Evolutionary conservation across 495 filamentous ascomycete species (phyloP).

Genomic region (Cercophora sp.): DNA sequence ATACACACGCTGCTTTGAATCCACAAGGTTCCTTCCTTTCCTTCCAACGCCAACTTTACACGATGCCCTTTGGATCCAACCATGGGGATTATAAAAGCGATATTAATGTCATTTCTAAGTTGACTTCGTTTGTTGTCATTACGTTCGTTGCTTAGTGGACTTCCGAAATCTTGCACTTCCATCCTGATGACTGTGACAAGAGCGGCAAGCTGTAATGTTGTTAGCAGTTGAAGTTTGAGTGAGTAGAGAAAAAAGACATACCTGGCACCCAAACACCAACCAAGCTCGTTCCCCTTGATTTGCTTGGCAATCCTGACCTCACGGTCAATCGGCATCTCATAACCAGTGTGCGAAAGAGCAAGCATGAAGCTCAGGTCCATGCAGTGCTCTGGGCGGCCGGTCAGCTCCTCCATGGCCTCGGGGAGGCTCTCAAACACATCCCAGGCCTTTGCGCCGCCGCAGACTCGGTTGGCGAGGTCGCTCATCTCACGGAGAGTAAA

Average conservation of each 20-base stretch:
- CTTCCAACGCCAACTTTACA: no score
- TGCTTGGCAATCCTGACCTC: constrained; percentile 98
- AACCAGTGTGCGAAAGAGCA: constrained; percentile 86
- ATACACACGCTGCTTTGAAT: no score
- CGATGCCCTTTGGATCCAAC: no score
- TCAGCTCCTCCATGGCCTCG: constrained; percentile 69
- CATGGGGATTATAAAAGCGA: constrained; percentile 1
- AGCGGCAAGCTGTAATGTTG: constrained; percentile 40
- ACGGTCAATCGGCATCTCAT: constrained; percentile 94
- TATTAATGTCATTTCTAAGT: no score
- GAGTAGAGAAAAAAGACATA: constrained; percentile 38
- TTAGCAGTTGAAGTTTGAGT: constrained; percentile 36
- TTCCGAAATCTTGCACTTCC: constrained; percentile 47
- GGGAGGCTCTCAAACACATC: constrained; percentile 68
- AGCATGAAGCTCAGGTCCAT: constrained; percentile 95
- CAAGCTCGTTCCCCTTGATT: constrained; percentile 93
- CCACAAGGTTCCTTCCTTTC: no score
- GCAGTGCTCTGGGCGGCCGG: constrained; percentile 80
- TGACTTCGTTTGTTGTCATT: no score
- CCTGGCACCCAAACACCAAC: constrained; percentile 97
- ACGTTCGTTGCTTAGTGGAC: constrained; percentile 37
- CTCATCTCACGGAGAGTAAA: constrained; percentile 86
- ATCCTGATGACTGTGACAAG: constrained; percentile 42
- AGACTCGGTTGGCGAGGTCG: constrained; percentile 79
- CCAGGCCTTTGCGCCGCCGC: constrained; percentile 74